These are phyloP conservation scores for Tarenaya hassleriana DNA, from an alignment of 345 rosid genomes.

Conservation along the genomic window DNA sequence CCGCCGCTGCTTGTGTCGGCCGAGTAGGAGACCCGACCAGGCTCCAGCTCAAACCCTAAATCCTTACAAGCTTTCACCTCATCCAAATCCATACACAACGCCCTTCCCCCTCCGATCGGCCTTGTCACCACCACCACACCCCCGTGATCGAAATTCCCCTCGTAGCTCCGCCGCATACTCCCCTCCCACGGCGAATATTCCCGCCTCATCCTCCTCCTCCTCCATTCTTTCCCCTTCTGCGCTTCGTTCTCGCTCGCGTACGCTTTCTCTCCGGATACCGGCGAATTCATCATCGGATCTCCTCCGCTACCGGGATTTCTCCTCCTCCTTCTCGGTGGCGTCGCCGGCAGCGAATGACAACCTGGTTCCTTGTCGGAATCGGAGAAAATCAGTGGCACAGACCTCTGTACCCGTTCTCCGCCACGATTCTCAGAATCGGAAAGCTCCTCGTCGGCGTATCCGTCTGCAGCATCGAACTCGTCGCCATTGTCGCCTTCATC, in stretches of 20 bases:
- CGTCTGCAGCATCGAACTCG: no score
- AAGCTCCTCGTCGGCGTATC: slow-evolving; percentile 27
- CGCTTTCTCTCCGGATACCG: slow-evolving; percentile 35
- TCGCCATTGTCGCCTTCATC: slow-evolving; percentile 21
- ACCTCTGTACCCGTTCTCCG: slow-evolving; percentile 5
- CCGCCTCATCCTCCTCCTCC: slow-evolving; percentile 31
- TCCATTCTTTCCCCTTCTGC: slow-evolving; percentile 28
- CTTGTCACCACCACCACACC: slow-evolving; percentile 67
- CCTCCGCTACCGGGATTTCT: slow-evolving; percentile 1
- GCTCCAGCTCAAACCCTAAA: slow-evolving; percentile 79
- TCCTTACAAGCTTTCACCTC: slow-evolving; percentile 93
- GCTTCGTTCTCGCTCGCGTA: slow-evolving; percentile 83
- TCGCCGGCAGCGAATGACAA: slow-evolving; percentile 26
- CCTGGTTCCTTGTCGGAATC: slow-evolving; percentile 31
- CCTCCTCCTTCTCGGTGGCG: slow-evolving; percentile 25
- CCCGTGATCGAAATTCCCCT: slow-evolving; percentile 26
- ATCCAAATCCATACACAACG: slow-evolving; percentile 84
- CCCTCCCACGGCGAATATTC: slow-evolving; percentile 23
- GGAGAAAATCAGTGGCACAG: slow-evolving; percentile 13
- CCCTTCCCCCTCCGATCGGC: slow-evolving; percentile 71
- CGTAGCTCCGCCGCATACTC: no score
- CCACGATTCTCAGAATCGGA: slow-evolving; percentile 18
- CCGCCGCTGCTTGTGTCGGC: slow-evolving; percentile 81
- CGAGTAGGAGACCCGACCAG: slow-evolving; percentile 37
- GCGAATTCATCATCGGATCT: not conserved